Conservation (phyloP, 2,329 filamentous ascomycete genomes). For the Fusarium sp. region DNA sequence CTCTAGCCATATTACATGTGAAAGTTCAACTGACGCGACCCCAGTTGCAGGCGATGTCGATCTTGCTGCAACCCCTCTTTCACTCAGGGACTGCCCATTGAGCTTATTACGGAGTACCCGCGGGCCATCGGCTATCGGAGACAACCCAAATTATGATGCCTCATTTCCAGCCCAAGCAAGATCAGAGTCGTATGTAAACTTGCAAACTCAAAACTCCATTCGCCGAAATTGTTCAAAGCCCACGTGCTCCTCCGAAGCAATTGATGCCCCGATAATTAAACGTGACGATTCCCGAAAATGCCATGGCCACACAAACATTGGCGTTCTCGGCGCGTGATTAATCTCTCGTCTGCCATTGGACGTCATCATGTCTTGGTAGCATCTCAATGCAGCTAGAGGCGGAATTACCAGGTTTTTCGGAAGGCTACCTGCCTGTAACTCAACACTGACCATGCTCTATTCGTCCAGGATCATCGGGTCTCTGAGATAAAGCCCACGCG, state of each 20-base stretch:
- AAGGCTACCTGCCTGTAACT: background rate
- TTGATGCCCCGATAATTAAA: background rate
- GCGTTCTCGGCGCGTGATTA: background rate
- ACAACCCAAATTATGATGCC: background rate
- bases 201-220: background rate
- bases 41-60: background rate
- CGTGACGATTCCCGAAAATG: background rate
- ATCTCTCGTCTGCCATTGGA: background rate
- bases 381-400: background rate
- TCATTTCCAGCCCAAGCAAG: no score
- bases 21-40: background rate
- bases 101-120: background rate
- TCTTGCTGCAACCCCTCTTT: background rate
- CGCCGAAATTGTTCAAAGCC: background rate
- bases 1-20: no score
- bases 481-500: background rate
- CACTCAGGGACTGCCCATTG: background rate
- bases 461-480: background rate
- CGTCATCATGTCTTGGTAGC: background rate
- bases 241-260: background rate
- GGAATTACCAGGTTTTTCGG: background rate
- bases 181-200: no score
- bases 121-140: background rate
- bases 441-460: background rate
- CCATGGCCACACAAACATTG: background rate